A percentile compares a stretch with the other conserved stretches of the same genome.
These are phyloP conservation scores for Stagonosporopsis chrysanthemi DNA, from an alignment of 2,329 filamentous ascomycete species.

Conservation along the genomic window DNA sequence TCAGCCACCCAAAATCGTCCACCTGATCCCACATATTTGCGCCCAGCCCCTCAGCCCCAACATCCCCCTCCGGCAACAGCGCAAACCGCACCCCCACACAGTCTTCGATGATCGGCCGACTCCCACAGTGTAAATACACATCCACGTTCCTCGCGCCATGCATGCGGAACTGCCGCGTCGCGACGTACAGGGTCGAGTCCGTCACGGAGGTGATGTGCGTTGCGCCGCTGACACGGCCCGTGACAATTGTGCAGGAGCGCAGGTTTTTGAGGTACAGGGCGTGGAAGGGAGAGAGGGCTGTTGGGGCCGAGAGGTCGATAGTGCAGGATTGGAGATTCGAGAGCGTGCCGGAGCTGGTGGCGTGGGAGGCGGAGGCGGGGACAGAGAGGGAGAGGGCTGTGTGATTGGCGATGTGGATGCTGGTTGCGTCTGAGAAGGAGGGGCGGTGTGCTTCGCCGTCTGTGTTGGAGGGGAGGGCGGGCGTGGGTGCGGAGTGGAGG, in stretches of 20 bases:
- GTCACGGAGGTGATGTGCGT: conserved; percentile 80
- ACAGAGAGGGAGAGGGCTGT: conserved; percentile 77
- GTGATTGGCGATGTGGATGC: conserved; percentile 72
- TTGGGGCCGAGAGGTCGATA: conserved; percentile 79
- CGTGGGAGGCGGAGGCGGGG: conserved; percentile 72
- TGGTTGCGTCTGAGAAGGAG: conserved; percentile 65
- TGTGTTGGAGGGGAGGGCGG: conserved; percentile 9
- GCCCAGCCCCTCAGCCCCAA: neutral
- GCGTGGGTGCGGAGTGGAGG: neutral
- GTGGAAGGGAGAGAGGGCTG: conserved; percentile 65
- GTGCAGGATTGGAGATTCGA: conserved; percentile 74
- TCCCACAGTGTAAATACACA: conserved; percentile 82
- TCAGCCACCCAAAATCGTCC: conserved; percentile 98
- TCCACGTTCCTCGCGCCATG: conserved; percentile 84
- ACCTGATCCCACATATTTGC: conserved; percentile 86
- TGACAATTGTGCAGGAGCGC: conserved; percentile 74
- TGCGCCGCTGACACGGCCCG: conserved; percentile 79
- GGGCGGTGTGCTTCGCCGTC: conserved; percentile 48
- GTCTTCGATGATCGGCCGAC: conserved; percentile 92
- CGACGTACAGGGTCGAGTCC: conserved; percentile 75
- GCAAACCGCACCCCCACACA: conserved; percentile 82
- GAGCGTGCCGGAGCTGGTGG: conserved; percentile 76
- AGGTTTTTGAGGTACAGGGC: conserved; percentile 75
- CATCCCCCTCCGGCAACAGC: conserved; percentile 65
- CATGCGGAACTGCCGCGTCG: conserved; percentile 86